Evolutionary conservation across 2,329 filamentous ascomycete genomes (phyloP).

Genomic region (Sclerotinia glacialis): DNA sequence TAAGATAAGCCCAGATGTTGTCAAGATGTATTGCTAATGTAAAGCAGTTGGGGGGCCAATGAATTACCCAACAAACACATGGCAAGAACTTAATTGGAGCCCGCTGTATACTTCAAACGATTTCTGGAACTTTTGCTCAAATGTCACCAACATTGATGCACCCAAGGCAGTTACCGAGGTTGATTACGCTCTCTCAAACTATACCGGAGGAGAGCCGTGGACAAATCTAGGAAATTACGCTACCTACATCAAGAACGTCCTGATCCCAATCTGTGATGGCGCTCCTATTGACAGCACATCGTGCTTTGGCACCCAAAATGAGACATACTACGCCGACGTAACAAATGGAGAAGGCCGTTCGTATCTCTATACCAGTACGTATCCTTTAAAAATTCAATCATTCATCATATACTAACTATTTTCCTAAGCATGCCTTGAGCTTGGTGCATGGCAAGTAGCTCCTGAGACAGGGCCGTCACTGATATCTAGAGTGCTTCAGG

Average conservation of each 20-base stretch:
- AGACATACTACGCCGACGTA: conserved; percentile 46
- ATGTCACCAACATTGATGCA: conserved; percentile 48
- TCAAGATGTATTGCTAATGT: conserved; percentile 13
- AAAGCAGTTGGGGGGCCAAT: conserved; percentile 44
- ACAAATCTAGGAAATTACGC: conserved; percentile 51
- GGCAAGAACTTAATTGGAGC: conserved; percentile 54
- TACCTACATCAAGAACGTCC: conserved; percentile 48
- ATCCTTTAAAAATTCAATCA: background rate
- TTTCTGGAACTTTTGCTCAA: conserved; percentile 53
- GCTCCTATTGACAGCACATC: conserved; percentile 44
- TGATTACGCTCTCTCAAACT: conserved; percentile 48
- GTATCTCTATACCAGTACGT: conserved; percentile 48
- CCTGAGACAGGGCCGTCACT: conserved; percentile 45
- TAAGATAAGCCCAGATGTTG: conserved; percentile 13
- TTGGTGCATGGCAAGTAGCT: conserved; percentile 50
- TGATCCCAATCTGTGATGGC: conserved; percentile 45
- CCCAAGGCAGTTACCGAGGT: conserved; percentile 45
- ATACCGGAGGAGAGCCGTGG: conserved; percentile 51
- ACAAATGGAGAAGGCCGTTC: conserved; percentile 44
- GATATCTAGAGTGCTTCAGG: conserved; percentile 48
- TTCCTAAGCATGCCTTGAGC: conserved; percentile 45
- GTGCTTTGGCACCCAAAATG: conserved; percentile 45
- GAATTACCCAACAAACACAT: conserved; percentile 50
- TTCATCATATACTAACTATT: background rate
- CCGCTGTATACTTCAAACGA: conserved; percentile 44